Conservation (phyloP, 192 early-diverging fungal genomes). For the Podila epicladia region DNA sequence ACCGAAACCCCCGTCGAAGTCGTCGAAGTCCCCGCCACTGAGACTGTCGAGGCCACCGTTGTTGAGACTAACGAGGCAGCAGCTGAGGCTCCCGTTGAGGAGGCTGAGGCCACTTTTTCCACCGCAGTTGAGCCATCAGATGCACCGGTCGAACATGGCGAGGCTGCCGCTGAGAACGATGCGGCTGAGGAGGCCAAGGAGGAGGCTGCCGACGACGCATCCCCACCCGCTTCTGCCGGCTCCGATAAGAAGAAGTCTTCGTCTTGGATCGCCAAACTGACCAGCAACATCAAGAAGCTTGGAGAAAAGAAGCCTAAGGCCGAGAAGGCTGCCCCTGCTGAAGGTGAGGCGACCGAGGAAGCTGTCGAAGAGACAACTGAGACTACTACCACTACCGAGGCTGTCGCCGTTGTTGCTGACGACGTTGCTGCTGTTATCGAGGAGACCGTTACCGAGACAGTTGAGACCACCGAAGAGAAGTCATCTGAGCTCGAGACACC, state of each 20-base stretch:
- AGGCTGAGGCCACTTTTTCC: background rate
- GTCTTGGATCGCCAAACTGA: slow-evolving; percentile 3
- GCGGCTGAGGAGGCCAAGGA: background rate
- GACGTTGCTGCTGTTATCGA: background rate
- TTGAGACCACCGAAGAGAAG: slow-evolving; percentile 1
- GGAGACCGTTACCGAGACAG: background rate
- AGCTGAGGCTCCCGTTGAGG: background rate
- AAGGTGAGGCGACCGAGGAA: background rate
- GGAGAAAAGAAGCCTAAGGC: background rate
- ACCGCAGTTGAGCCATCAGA: slow-evolving; percentile 7
- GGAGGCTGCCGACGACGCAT: slow-evolving; percentile 3
- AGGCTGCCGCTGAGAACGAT: background rate
- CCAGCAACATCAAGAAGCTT: slow-evolving; percentile 8
- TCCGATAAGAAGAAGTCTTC: slow-evolving; percentile 1
- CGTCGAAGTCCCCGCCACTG: background rate
- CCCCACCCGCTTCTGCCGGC: background rate
- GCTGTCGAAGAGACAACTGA: slow-evolving; percentile 3
- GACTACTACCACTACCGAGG: background rate
- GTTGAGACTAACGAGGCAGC: background rate
- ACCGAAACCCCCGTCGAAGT: background rate
- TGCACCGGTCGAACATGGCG: slow-evolving; percentile 1
- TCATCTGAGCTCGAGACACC: background rate
- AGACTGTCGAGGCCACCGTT: background rate
- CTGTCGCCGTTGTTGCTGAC: background rate
- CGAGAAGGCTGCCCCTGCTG: background rate